Evolutionary conservation across 2,329 filamentous ascomycete species (phyloP).

Genomic region (Ascochyta pisi): DNA sequence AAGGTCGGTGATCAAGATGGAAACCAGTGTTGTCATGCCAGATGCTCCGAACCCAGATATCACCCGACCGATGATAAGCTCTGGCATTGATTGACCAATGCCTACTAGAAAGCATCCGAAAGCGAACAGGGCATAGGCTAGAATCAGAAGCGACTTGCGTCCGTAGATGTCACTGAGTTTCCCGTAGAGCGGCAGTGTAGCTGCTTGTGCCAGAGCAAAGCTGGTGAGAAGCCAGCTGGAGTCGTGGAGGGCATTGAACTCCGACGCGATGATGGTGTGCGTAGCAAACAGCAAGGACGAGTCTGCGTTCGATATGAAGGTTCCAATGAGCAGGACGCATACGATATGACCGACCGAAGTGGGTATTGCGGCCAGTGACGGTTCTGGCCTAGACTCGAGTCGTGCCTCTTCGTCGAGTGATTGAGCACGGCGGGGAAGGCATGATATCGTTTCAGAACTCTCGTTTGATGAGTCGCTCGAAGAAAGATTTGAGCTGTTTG

Average conservation of each 20-base stretch:
- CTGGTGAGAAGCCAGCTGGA: constrained; percentile 55
- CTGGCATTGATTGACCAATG: constrained; percentile 20
- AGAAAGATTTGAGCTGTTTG: constrained; percentile 4
- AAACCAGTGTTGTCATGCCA: constrained; percentile 61
- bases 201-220: constrained; percentile 53
- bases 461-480: constrained; percentile 7
- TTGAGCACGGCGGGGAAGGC: neutral
- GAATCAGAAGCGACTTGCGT: constrained; percentile 49
- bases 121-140: constrained; percentile 52
- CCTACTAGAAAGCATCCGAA: constrained; percentile 36
- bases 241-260: constrained; percentile 52
- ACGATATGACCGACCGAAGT: constrained; percentile 22
- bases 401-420: constrained; percentile 22
- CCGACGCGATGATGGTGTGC: constrained; percentile 61
- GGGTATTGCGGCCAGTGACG: neutral
- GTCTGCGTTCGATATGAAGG: constrained; percentile 72
- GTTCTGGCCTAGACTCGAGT: constrained; percentile 1
- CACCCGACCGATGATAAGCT: constrained; percentile 57
- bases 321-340: constrained; percentile 28
- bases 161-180: constrained; percentile 56
- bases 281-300: constrained; percentile 70
- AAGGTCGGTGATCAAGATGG: constrained; percentile 58
- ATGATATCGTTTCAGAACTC: neutral
- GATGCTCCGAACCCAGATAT: constrained; percentile 70
- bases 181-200: constrained; percentile 50